Evolutionary conservation across 2,329 filamentous ascomycete genomes (phyloP), one percentile per base, ranked within the genome.

Genomic region (Fusarium sp.): DNA sequence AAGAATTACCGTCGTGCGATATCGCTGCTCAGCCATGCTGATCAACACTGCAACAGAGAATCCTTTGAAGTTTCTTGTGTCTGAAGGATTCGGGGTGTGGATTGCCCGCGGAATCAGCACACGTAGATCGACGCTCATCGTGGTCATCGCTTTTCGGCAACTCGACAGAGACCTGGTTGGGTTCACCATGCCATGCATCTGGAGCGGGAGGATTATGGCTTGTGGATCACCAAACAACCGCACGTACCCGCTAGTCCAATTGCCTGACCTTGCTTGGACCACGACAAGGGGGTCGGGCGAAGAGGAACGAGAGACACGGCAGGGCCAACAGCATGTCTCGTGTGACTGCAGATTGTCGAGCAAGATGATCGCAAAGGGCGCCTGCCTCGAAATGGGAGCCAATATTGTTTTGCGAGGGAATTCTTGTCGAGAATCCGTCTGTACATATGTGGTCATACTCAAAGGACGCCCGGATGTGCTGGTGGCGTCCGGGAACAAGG

Each of bases 401-500:
- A 50, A 16, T 9, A 13, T 28, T 39, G 31, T 50, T 51, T 51
- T 34, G 46, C 1, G 28, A 7, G 30, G 34, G 30, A 50, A 23
- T 23, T 23, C 4, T 23, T 23, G 23, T 23, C 23, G 23, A 23
- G 23, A 23, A 23, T 23, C 23, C 23, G 23, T 23, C 23, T 5
- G 23, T 23, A 23, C 23, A 23, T 23, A 23, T 23, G 23, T 23
- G 23, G 23, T 23, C 23, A 23, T 23, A 23, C 23, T 23, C 23
- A 23, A 23, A 23, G 23, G 23, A 23, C 23, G 23, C 23, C 23
- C 4, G 23, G 4, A 23, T 23, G 23, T 23, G 44, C 34, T 15
- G 41, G 66, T 66, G 63, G 66, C 64, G 63, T 68, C 44, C 40
- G 57, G 65, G 62, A 61, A 67, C 59, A 60, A 66, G 51, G 47